These are phyloP conservation scores for Globisporangium rhizosaccharum DNA, from an alignment of 352 stramenopile species.

Conservation along the genomic window DNA sequence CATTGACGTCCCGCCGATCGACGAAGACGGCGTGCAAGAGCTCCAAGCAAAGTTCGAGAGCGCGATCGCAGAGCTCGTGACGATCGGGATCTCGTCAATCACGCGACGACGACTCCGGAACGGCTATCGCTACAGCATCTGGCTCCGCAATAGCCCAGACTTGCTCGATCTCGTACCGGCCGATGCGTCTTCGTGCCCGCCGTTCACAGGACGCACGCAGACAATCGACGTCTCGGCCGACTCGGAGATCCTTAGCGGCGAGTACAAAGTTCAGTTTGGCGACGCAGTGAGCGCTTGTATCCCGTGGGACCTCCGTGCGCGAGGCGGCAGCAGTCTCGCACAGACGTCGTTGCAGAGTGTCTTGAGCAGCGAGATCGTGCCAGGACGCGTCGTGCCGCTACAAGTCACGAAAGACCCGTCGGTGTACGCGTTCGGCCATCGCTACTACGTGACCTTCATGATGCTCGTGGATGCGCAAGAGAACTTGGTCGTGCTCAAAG, in stretches of 20 bases:
- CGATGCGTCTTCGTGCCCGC: conserved; percentile 26
- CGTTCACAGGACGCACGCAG: conserved; percentile 37
- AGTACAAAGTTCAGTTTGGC: conserved; percentile 33
- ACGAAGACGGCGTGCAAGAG: conserved; percentile 42
- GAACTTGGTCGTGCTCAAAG: conserved; percentile 21
- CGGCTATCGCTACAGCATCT: conserved; percentile 48
- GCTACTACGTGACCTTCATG: conserved; percentile 49
- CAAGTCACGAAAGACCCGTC: conserved; percentile 43
- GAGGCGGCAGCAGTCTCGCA: conserved; percentile 6
- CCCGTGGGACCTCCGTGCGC: conserved; percentile 35
- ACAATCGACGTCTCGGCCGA: conserved; percentile 54
- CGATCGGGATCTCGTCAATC: conserved; percentile 43
- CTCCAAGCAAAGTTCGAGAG: conserved; percentile 27
- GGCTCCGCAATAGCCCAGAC: conserved; percentile 45
- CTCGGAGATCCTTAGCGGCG: conserved; percentile 38
- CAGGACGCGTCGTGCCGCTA: conserved; percentile 30
- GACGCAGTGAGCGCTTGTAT: conserved; percentile 37
- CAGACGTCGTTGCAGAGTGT: conserved; percentile 30
- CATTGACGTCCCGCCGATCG: conserved; percentile 32
- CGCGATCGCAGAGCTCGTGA: conserved; percentile 38
- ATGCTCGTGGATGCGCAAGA: conserved; percentile 27
- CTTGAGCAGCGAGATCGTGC: conserved; percentile 30
- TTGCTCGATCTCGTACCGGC: conserved; percentile 45
- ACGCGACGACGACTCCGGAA: conserved; percentile 19
- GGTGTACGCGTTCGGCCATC: conserved; percentile 22